Percentiles rank a stretch among this genome's conserved stretches.
phyloP scores from a whole-genome alignment of 345 rosid genomes.

The Salix viminalis region DNA sequence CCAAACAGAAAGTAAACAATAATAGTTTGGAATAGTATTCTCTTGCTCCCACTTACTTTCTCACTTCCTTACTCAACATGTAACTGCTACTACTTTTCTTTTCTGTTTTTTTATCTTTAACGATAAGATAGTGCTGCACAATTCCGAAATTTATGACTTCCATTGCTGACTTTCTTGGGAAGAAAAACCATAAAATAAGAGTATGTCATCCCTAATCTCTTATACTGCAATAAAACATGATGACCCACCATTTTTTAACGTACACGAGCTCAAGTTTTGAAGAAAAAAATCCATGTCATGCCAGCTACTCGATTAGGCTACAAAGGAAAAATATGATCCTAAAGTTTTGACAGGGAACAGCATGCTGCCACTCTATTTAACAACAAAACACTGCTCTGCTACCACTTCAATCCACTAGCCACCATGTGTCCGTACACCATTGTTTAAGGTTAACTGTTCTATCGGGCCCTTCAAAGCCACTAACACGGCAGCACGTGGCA shows the following conservation, averaged over 20 bases:
- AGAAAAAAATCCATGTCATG: constrained; percentile 12
- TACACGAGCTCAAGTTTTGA: constrained; percentile 53
- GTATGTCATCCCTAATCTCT: not conserved
- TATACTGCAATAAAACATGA: not conserved
- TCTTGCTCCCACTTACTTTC: not conserved
- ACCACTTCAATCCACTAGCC: not conserved
- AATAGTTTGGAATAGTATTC: not conserved
- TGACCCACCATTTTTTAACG: constrained; percentile 32
- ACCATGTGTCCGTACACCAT: constrained; percentile 20
- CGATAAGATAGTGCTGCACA: not conserved
- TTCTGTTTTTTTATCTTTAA: no score
- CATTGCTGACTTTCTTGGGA: not conserved
- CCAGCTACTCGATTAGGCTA: constrained; percentile 12
- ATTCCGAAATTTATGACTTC: constrained; percentile 18
- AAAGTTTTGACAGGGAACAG: constrained; percentile 20
- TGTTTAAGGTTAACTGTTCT: constrained; percentile 3
- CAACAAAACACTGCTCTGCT: constrained; percentile 17
- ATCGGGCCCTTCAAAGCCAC: constrained; percentile 34
- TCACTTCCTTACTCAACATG: not conserved
- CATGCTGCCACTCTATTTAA: constrained; percentile 36
- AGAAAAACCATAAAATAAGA: not conserved
- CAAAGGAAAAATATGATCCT: not conserved
- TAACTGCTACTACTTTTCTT: not conserved
- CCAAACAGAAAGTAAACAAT: not conserved
- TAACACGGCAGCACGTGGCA: not conserved